Conservation (phyloP, 208 protist genomes). For the Wallacemonas sp. region DNA sequence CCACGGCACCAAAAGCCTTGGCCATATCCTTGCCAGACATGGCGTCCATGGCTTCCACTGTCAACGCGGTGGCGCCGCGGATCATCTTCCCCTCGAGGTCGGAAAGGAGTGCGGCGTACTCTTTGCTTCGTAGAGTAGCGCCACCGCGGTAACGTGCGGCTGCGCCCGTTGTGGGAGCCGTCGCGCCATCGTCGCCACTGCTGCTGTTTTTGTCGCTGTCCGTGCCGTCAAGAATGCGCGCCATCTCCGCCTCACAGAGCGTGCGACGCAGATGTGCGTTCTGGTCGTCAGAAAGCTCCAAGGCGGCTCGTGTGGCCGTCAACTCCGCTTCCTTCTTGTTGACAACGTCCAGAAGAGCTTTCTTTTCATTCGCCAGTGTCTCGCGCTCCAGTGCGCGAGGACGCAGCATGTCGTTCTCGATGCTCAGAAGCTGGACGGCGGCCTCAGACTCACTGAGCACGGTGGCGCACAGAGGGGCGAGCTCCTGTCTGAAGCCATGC, state of each 20-base stretch:
- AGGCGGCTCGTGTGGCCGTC: constrained; percentile 12
- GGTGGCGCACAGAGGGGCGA: constrained; percentile 61
- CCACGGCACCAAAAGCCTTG: constrained; percentile 43
- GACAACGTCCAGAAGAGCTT: constrained; percentile 22
- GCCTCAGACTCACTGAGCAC: constrained; percentile 22
- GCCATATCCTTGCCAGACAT: constrained; percentile 55
- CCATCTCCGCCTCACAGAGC: constrained; percentile 42
- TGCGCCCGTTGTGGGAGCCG: background rate
- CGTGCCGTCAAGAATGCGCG: constrained; percentile 12
- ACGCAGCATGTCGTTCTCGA: constrained; percentile 43
- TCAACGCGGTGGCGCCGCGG: constrained; percentile 44
- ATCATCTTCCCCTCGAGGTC: constrained; percentile 60
- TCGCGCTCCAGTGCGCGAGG: constrained; percentile 45
- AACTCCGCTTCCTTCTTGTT: constrained; percentile 15
- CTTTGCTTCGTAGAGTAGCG: constrained; percentile 3
- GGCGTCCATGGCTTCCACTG: constrained; percentile 60
- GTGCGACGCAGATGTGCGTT: constrained; percentile 35
- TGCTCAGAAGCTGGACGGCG: constrained; percentile 25
- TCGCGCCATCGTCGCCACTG: background rate
- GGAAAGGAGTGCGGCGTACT: background rate
- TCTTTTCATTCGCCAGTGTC: constrained; percentile 30
- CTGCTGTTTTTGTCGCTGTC: background rate
- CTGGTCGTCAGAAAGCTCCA: constrained; percentile 23
- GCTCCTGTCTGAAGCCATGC: constrained; percentile 71
- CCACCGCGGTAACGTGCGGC: background rate